Percentiles rank a stretch among this genome's conserved stretches.
phyloP scores from a whole-genome alignment of 2,329 filamentous ascomycete species.

The Epichloe bromicola region DNA sequence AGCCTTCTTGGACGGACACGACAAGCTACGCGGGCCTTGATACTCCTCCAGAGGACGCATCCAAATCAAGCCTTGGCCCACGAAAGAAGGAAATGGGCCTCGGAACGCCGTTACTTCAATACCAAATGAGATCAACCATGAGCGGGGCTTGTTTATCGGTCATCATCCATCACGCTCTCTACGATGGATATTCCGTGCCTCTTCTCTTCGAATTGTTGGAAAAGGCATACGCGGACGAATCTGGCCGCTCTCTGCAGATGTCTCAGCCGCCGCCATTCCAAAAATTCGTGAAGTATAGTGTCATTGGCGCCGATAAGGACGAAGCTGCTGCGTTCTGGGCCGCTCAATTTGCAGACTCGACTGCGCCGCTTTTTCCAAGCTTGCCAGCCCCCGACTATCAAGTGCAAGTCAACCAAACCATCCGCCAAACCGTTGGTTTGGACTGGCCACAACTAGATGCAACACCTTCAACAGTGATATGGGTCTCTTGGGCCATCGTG shows the following conservation, averaged over 20 bases:
- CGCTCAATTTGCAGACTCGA: too few species aligned
- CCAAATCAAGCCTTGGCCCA: neutral
- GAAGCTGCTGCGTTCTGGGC: too few species aligned
- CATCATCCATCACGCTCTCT: neutral
- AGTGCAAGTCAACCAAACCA: neutral
- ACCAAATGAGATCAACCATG: neutral
- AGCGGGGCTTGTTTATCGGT: neutral
- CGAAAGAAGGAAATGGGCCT: neutral
- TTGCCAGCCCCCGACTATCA: too few species aligned
- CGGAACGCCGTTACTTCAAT: neutral
- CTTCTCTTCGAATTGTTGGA: neutral
- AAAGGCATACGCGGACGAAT: neutral
- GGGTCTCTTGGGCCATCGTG: neutral
- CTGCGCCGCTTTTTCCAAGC: too few species aligned
- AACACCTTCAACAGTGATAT: neutral
- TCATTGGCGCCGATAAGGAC: too few species aligned
- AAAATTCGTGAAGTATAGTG: too few species aligned
- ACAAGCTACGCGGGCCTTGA: neutral
- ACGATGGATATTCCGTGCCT: neutral
- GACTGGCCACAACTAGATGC: neutral
- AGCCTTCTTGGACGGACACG: neutral
- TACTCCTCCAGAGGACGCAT: too few species aligned
- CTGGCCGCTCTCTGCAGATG: neutral
- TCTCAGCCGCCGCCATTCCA: too few species aligned
- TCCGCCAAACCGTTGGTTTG: neutral